Base-by-base conservation (phyloP, 257 asterid genomes). In the Nemophila menziesii region DNA sequence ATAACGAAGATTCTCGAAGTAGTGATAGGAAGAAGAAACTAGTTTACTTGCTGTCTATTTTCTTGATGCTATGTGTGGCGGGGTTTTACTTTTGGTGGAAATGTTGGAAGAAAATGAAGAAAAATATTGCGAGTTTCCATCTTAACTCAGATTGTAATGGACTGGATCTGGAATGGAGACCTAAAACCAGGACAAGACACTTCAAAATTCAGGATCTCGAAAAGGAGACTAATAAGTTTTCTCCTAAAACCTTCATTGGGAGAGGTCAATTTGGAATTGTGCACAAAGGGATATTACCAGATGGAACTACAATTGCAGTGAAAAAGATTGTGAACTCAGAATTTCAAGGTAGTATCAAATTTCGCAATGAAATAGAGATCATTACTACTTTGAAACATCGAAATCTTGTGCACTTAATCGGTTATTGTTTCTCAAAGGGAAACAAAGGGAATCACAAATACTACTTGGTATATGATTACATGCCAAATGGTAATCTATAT, bases 231-330 rank as follows among this genome's bases (percentile, higher is more conserved):
- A 33, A 54, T 20, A 49, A 18, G 12, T 75, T 79, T 52, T 69
- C 92, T 0, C 42, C 29, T 5, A 72, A 60, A 46, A 75, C 67
- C 49, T 57, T 70, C 71, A 57, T 75, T 8, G 85, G 92, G 2
- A 43, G 49, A 52, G 85, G 92, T 1, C 77, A 52, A 49, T 74
- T 67, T 42, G 92, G 85, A 13, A 33, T 34, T 17, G 92, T 79
- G 52, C 65, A 75, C 45, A 72, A 52, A 57, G 92, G 92, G 42
- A 57, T 48, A 14, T 51, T 75, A 3, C 43, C 16, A 20, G 70
- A 79, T 60, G 85, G 85, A 20, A 56, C 69, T 12, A 12, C 64
- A 58, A 47, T 75, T 15, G 92, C 82, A 5, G 73, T 79, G 43
- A 79, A 79, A 65, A 61, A 52, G 48, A 44, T 79, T 1, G 4